These are phyloP conservation scores for Tuber magnatum DNA, from an alignment of 495 filamentous ascomycete species.

Conservation along the genomic window DNA sequence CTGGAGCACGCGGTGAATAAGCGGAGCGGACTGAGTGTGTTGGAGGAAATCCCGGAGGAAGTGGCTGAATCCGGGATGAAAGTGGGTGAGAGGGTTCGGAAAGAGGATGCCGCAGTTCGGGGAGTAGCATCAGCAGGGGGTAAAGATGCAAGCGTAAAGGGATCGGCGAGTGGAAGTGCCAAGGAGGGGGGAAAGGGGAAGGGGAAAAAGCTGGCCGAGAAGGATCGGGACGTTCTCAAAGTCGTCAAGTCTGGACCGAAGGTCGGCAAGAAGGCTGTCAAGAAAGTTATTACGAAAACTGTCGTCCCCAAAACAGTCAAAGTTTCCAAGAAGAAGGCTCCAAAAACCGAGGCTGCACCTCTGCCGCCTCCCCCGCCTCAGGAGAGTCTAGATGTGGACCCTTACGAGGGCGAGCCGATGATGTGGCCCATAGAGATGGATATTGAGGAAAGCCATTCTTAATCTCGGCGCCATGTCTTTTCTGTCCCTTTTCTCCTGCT, in stretches of 20 bases:
- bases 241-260: constrained; percentile 8
- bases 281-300: background rate
- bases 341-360: background rate
- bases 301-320: background rate
- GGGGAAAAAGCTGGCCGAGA: background rate
- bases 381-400: background rate
- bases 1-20: constrained; percentile 6
- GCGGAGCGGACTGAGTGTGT: background rate
- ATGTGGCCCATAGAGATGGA: background rate
- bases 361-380: background rate
- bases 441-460: background rate
- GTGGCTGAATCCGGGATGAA: background rate
- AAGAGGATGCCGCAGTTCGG: constrained; percentile 4
- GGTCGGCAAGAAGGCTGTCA: constrained; percentile 8
- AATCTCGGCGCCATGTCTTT: background rate
- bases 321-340: background rate
- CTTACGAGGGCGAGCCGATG: background rate
- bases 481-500: background rate
- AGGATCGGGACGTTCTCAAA: constrained; percentile 15
- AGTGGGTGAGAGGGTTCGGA: constrained; percentile 10
- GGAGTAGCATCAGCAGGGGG: background rate
- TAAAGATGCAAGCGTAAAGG: background rate
- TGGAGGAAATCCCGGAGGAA: background rate
- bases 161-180: background rate
- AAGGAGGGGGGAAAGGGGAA: constrained; percentile 8